phyloP scores from a whole-genome alignment of 2,329 filamentous ascomycete genomes.

The Fonsecaea pugnacius region DNA sequence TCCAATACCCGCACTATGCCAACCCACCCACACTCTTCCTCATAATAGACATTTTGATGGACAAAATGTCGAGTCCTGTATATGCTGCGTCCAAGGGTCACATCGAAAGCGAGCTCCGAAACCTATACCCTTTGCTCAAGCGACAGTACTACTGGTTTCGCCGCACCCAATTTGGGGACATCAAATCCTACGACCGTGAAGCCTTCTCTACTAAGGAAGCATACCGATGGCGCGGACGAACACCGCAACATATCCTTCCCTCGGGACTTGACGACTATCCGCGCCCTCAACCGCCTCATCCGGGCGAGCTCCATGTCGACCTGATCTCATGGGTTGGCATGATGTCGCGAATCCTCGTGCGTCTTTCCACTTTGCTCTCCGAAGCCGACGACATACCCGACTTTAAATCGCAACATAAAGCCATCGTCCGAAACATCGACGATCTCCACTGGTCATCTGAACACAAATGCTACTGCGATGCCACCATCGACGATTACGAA shows the following conservation, averaged over 20 bases:
- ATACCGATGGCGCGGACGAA: conserved; percentile 93
- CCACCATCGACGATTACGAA: conserved; percentile 92
- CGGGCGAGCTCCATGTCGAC: conserved; percentile 93
- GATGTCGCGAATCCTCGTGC: conserved; percentile 84
- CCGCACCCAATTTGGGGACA: conserved; percentile 84
- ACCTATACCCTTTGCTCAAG: conserved; percentile 83
- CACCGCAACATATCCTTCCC: conserved; percentile 82
- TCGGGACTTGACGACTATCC: conserved; percentile 97
- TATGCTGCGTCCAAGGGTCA: conserved; percentile 37
- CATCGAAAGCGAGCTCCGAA: conserved; percentile 56
- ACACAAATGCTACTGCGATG: conserved; percentile 86
- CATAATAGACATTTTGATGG: conserved; percentile 80
- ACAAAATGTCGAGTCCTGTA: conserved; percentile 63
- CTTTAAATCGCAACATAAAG: conserved; percentile 72
- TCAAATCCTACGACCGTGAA: conserved; percentile 87
- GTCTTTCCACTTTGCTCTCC: conserved; percentile 76
- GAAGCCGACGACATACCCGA: conserved; percentile 75
- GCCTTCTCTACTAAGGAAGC: conserved; percentile 88
- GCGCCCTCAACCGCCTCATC: conserved; percentile 88
- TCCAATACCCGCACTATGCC: conserved; percentile 95
- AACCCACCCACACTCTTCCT: conserved; percentile 96
- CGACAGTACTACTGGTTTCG: conserved; percentile 95
- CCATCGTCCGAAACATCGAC: conserved; percentile 82
- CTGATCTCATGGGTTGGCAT: conserved; percentile 97
- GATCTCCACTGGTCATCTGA: conserved; percentile 90